These are phyloP conservation scores for Rickenella mellea DNA, from an alignment of 768 basidiomycete genomes.

Conservation along the genomic window DNA sequence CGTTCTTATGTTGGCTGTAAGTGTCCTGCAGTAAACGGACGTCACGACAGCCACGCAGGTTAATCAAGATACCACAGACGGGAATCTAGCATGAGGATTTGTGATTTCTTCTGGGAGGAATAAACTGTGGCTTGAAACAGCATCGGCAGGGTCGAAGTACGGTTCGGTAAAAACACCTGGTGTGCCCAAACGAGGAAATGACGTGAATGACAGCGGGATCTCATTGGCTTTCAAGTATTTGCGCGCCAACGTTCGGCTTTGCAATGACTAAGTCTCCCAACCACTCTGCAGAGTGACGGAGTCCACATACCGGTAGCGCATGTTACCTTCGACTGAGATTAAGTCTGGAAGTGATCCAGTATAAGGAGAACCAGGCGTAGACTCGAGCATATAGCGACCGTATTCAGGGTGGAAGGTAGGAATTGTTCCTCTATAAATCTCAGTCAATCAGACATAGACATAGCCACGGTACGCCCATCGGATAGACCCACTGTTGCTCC, in stretches of 20 bases:
- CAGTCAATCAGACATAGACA: not conserved
- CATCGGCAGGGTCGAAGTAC: slow-evolving; percentile 61
- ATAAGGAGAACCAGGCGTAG: slow-evolving; percentile 93
- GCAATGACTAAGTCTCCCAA: not conserved
- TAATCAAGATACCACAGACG: slow-evolving; percentile 48
- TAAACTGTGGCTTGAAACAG: slow-evolving; percentile 83
- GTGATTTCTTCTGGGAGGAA: slow-evolving; percentile 95
- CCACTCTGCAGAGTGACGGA: not conserved
- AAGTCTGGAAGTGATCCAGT: slow-evolving; percentile 81
- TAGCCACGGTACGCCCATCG: not conserved
- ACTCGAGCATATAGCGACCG: slow-evolving; percentile 97
- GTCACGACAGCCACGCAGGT: slow-evolving; percentile 10
- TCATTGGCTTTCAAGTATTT: slow-evolving; percentile 79
- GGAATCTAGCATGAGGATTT: slow-evolving; percentile 95
- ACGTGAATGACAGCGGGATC: slow-evolving; percentile 85
- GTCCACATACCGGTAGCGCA: slow-evolving; percentile 67
- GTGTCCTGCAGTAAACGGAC: slow-evolving; percentile 46
- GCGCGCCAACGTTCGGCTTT: slow-evolving; percentile 75
- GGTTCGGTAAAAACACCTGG: slow-evolving; percentile 91
- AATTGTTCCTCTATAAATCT: slow-evolving; percentile 42
- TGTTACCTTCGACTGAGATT: slow-evolving; percentile 85
- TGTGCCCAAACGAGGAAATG: slow-evolving; percentile 88
- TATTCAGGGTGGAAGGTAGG: slow-evolving; percentile 98
- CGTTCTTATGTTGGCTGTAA: slow-evolving; percentile 92
- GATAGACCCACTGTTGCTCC: slow-evolving; percentile 47